These are phyloP conservation scores for Vitis hybrid DNA, from an alignment of 177 flowering plant species.

Conservation along the genomic window DNA sequence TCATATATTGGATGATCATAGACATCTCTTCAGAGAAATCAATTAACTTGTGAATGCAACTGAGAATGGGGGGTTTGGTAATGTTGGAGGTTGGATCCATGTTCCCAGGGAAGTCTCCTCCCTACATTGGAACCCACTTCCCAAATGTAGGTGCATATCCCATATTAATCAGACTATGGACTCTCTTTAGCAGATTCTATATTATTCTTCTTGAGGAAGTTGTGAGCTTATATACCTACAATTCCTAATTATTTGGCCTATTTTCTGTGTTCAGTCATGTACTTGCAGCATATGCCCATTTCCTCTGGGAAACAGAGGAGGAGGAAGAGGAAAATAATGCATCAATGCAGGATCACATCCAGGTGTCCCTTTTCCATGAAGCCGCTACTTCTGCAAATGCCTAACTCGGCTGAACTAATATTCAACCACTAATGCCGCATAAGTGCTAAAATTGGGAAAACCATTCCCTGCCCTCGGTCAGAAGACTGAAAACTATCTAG, in stretches of 20 bases:
- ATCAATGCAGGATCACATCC: not conserved
- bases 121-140: not conserved
- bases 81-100: not conserved
- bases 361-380: not conserved
- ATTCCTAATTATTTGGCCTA: not conserved
- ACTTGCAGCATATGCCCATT: constrained; percentile 21
- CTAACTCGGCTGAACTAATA: not conserved
- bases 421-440: too few species aligned
- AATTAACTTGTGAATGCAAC: not conserved
- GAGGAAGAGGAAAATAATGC: not conserved
- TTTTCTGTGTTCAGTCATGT: constrained; percentile 15
- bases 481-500: too few species aligned
- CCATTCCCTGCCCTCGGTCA: too few species aligned
- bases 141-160: not conserved
- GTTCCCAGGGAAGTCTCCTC: not conserved
- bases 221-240: not conserved
- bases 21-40: not conserved
- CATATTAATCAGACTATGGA: not conserved
- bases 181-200: not conserved
- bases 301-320: constrained; percentile 21
- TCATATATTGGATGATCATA: not conserved
- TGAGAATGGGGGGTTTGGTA: not conserved
- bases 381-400: constrained; percentile 2
- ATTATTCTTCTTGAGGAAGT: not conserved
- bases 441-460: too few species aligned